A percentile compares a stretch with the other conserved stretches of the same genome.
These are phyloP conservation scores for Blastocrithidia nonstop DNA, from an alignment of 208 protist genomes.

Conservation along the genomic window DNA sequence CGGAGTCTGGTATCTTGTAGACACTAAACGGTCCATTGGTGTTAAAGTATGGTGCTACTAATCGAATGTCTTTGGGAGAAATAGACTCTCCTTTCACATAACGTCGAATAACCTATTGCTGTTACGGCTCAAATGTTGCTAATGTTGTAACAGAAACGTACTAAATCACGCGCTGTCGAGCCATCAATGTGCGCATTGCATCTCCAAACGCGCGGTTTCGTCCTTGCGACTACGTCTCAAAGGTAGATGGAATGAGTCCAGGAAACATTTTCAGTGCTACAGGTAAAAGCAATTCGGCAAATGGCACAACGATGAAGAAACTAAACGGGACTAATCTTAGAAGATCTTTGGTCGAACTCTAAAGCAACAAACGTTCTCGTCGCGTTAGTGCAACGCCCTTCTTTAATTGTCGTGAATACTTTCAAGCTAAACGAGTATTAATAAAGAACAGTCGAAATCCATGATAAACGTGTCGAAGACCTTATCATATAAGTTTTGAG, in stretches of 20 bases:
- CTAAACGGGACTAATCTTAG: slow-evolving; percentile 93
- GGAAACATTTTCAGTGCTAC: slow-evolving; percentile 94
- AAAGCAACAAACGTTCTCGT: slow-evolving; percentile 78
- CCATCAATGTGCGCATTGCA: slow-evolving; percentile 61
- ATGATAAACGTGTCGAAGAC: slow-evolving; percentile 72
- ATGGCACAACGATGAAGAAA: slow-evolving; percentile 94
- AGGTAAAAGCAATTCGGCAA: slow-evolving; percentile 91
- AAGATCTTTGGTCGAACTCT: slow-evolving; percentile 88
- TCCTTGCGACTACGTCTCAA: slow-evolving; percentile 81
- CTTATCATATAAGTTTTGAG: slow-evolving; percentile 25
- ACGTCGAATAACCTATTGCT: slow-evolving; percentile 68
- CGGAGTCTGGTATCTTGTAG: slow-evolving; percentile 61
- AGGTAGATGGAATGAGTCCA: slow-evolving; percentile 92
- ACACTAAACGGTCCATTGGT: slow-evolving; percentile 71
- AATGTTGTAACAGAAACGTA: slow-evolving; percentile 72
- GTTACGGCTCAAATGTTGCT: slow-evolving; percentile 56
- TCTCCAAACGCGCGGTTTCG: slow-evolving; percentile 61
- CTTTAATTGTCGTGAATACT: slow-evolving; percentile 74
- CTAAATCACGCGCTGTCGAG: slow-evolving; percentile 70
- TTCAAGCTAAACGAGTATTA: slow-evolving; percentile 78
- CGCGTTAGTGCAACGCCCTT: slow-evolving; percentile 71
- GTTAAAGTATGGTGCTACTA: slow-evolving; percentile 60
- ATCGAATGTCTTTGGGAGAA: slow-evolving; percentile 50
- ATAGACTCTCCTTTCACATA: slow-evolving; percentile 63
- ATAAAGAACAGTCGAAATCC: slow-evolving; percentile 81